Percentiles rank a stretch among this genome's conserved stretches.
These are phyloP conservation scores for Choiromyces venosus DNA, from an alignment of 495 filamentous ascomycete genomes.

Conservation along the genomic window DNA sequence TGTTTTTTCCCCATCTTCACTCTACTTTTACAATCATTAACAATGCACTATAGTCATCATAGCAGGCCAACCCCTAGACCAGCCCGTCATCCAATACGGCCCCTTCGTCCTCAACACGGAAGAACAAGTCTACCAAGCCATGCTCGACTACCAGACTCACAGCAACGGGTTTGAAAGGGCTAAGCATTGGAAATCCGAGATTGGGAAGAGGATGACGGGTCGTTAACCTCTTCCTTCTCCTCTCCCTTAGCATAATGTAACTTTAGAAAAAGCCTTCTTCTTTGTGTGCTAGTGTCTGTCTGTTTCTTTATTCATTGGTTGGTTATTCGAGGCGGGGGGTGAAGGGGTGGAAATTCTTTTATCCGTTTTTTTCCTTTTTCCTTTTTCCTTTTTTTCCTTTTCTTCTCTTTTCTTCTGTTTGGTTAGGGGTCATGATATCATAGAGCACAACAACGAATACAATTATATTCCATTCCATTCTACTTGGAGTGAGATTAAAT, in stretches of 20 bases:
- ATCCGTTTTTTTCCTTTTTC: not conserved
- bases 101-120: slow-evolving; percentile 82
- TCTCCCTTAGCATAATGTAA: not conserved
- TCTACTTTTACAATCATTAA: slow-evolving; percentile 4
- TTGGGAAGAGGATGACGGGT: slow-evolving; percentile 70
- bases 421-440: not conserved
- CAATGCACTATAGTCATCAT: slow-evolving; percentile 54
- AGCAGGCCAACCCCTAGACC: slow-evolving; percentile 79
- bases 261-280: not conserved
- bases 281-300: not conserved
- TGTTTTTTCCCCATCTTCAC: slow-evolving; percentile 17
- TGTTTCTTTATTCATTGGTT: not conserved
- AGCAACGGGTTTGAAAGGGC: slow-evolving; percentile 89
- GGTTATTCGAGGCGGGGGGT: no score
- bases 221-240: not conserved
- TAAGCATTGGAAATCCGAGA: slow-evolving; percentile 80
- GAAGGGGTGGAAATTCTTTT: not conserved
- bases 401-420: not conserved
- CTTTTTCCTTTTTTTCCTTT: not conserved
- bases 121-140: slow-evolving; percentile 84
- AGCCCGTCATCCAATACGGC: slow-evolving; percentile 92
- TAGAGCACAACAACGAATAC: not conserved
- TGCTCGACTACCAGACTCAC: slow-evolving; percentile 77
- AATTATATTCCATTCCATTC: no score
- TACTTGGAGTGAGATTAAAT: no score